Conservation (phyloP, 345 rosid species). For the Populus deltoides region DNA sequence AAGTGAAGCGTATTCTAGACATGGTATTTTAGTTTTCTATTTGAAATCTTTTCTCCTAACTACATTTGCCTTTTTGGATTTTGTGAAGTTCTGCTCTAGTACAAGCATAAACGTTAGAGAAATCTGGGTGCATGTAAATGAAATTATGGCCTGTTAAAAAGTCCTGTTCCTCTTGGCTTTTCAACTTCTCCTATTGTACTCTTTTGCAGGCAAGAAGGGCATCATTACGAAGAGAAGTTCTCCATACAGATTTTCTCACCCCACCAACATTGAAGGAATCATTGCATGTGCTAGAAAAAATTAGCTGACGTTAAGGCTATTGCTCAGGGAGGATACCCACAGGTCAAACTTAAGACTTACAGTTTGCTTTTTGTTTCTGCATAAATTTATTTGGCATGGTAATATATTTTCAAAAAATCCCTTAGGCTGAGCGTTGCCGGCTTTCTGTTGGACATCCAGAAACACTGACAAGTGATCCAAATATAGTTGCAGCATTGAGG, state of each 20-base stretch:
- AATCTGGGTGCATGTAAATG: not conserved
- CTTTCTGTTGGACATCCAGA: constrained; percentile 78
- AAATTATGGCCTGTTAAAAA: not conserved
- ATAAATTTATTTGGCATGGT: not conserved
- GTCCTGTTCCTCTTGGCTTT: not conserved
- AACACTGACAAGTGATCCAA: constrained; percentile 54
- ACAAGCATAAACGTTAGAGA: not conserved
- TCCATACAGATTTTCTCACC: constrained; percentile 76
- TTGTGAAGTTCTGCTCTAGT: not conserved
- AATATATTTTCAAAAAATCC: constrained; percentile 14
- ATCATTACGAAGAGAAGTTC: constrained; percentile 58
- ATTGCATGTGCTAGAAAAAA: constrained; percentile 50
- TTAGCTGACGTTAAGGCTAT: constrained; percentile 62
- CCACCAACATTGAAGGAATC: constrained; percentile 80
- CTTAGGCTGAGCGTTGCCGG: constrained; percentile 91
- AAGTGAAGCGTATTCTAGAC: constrained; percentile 74
- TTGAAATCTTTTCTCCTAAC: not conserved
- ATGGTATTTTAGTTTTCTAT: constrained; percentile 40
- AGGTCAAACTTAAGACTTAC: constrained; percentile 41
- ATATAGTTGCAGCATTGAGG: constrained; percentile 76
- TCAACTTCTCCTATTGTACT: not conserved
- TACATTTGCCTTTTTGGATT: not conserved
- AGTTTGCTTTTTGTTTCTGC: not conserved
- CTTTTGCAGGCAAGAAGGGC: constrained; percentile 63
- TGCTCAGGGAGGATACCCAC: constrained; percentile 88